Conservation (phyloP, 1,284 basidiomycete species). For the Cutaneotrichosporon sp. region DNA sequence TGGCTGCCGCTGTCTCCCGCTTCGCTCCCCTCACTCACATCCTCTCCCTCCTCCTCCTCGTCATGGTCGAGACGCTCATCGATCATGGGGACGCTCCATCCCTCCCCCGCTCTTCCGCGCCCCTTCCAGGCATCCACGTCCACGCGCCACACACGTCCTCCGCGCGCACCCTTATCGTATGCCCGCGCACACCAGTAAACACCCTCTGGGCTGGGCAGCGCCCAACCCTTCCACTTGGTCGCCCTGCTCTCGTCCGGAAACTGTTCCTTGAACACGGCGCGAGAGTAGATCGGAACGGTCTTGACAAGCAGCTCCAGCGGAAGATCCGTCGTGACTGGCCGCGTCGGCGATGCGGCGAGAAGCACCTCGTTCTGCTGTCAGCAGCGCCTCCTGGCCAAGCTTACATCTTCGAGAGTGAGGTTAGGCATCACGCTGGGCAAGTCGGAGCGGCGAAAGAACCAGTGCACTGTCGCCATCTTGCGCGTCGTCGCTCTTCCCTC, state of each 20-base stretch:
- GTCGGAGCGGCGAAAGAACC: conserved; percentile 45
- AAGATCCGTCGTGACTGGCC: conserved; percentile 31
- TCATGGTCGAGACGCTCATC: conserved; percentile 18
- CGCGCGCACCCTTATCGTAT: conserved; percentile 45
- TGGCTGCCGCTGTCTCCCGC: conserved; percentile 12
- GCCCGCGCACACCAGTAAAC: conserved; percentile 46
- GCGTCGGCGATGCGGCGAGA: conserved; percentile 34
- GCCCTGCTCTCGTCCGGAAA: conserved; percentile 26
- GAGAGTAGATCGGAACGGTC: conserved; percentile 41
- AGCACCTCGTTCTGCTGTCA: conserved; percentile 42
- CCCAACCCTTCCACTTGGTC: conserved; percentile 37
- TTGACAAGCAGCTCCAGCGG: conserved; percentile 29
- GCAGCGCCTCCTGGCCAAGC: conserved; percentile 9
- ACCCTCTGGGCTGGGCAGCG: conserved; percentile 27
- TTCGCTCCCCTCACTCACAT: conserved; percentile 19
- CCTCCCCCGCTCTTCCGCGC: conserved; percentile 27
- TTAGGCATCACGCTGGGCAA: conserved; percentile 46
- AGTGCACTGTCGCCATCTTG: conserved; percentile 47
- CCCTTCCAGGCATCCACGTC: conserved; percentile 43
- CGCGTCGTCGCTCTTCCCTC: conserved; percentile 11
- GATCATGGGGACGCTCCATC: conserved; percentile 27
- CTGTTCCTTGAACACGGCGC: conserved; percentile 31
- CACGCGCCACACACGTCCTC: conserved; percentile 39
- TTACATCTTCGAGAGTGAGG: conserved; percentile 42
- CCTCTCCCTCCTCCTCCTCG: conserved; percentile 15